Percentiles rank a stretch among this genome's conserved stretches.
Conservation (phyloP, 441 rosid species). For the Adansonia grandidieri region DNA sequence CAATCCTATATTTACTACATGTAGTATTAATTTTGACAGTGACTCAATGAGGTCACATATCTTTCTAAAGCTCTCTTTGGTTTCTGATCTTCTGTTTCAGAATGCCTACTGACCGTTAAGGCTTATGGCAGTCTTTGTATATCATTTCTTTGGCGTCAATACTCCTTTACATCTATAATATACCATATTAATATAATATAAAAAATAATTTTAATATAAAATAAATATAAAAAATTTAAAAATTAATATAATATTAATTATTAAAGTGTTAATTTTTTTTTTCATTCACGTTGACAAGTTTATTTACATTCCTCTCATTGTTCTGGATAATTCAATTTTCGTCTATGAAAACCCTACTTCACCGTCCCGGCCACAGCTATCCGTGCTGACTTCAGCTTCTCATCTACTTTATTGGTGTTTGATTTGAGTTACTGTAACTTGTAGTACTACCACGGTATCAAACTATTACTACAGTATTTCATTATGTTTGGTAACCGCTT, state of each 20-base stretch:
- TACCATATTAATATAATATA: too few relatives aligned
- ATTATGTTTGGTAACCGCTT: neutral
- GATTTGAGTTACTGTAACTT: constrained; percentile 2
- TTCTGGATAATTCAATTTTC: constrained; percentile 22
- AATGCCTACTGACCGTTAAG: constrained; percentile 31
- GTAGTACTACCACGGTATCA: neutral
- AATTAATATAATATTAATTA: too few relatives aligned
- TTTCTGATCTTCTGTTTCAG: constrained; percentile 28
- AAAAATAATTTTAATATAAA: too few relatives aligned
- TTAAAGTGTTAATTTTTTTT: too few relatives aligned
- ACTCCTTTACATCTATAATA: neutral
- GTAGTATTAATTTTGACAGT: constrained; percentile 26
- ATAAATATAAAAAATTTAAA: too few relatives aligned
- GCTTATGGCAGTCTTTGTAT: constrained; percentile 27
- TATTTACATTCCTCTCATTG: constrained; percentile 23
- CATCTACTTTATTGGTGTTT: constrained; percentile 3
- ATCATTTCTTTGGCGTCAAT: constrained; percentile 12
- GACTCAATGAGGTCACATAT: constrained; percentile 28
- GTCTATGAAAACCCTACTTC: neutral
- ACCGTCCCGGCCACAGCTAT: constrained; percentile 23
- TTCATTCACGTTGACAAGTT: too few relatives aligned
- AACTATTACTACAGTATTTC: neutral
- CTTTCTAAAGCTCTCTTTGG: constrained; percentile 21
- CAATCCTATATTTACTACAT: constrained; percentile 36
- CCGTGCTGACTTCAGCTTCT: constrained; percentile 41